Percentiles rank a stretch among this genome's conserved stretches.
phyloP scores from a whole-genome alignment of 345 rosid genomes.

The Lagerstroemia speciosa region DNA sequence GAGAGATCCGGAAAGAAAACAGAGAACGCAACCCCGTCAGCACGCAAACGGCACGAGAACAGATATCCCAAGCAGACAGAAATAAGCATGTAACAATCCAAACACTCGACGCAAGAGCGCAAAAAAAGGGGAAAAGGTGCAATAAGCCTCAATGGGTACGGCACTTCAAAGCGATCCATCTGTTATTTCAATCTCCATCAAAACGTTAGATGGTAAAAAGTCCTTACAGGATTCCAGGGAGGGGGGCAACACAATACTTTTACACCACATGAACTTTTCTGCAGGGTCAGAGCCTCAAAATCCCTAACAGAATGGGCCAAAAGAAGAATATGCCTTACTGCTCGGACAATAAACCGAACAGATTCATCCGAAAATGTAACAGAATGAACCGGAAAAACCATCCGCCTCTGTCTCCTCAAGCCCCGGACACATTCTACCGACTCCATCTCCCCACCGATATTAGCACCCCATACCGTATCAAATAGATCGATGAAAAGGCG shows the following conservation, averaged over 20 bases:
- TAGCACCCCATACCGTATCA: slow-evolving; percentile 8
- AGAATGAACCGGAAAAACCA: neutral
- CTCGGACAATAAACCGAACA: slow-evolving; percentile 9
- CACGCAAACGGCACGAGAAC: no score
- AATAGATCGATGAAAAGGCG: slow-evolving; percentile 6
- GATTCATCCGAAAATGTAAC: neutral
- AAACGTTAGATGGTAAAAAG: slow-evolving; percentile 24
- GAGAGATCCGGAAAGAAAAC: no score
- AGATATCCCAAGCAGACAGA: no score
- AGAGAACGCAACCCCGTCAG: no score
- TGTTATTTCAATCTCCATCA: slow-evolving; percentile 18
- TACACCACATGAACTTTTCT: neutral
- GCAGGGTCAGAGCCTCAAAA: slow-evolving; percentile 12
- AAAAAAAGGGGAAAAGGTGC: neutral
- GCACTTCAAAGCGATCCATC: slow-evolving; percentile 4
- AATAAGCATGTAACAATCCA: neutral
- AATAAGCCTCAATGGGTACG: neutral
- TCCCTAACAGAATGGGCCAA: slow-evolving; percentile 20
- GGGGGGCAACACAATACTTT: slow-evolving; percentile 11
- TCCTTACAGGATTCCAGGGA: slow-evolving; percentile 6
- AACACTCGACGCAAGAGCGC: neutral
- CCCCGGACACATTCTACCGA: slow-evolving; percentile 29
- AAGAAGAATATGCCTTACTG: slow-evolving; percentile 24
- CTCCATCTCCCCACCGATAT: slow-evolving; percentile 21
- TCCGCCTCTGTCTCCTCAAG: slow-evolving; percentile 6